Base-by-base conservation (phyloP, 2,329 filamentous ascomycete species). In the Lachnellula arida region DNA sequence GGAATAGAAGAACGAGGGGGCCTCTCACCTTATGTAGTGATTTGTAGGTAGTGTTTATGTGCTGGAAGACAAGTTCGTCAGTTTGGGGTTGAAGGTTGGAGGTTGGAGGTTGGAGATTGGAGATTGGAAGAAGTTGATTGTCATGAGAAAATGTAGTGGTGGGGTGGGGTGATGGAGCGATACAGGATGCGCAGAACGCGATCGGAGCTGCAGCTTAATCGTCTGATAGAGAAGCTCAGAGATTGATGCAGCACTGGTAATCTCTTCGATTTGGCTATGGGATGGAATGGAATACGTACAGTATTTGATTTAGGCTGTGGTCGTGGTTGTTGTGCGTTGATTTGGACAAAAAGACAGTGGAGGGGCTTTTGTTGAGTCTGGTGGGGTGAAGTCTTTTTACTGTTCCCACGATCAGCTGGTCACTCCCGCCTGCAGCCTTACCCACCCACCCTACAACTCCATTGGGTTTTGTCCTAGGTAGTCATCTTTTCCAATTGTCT, bases 111-210 rank as follows among this genome's bases (percentile, higher is more conserved):
- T 51, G 35, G 48, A 35, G 50, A 44, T 28, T 55, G 46, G 46
- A 59, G 55, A 56, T 9, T 32, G 28, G 25, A 32, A 32, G 28
- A 32, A 32, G 11, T 32, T 32, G 28, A 32, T 32, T 32, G 3
- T 32, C 28, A 32, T 32, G 28, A 64, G 61, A 60, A 62, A 63
- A 60, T 49, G 58, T 49, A 40, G 57, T 56, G 58, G 64, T 63
- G 61, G 59, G 56, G 59, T 65, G 42, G n/a, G 56, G 59, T 65
- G 42, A 6, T 32, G 28, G 57, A 57, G 54, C 49, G 51, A 59
- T 55, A 59, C 22, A 23, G 22, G 22, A 23, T 57, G 56, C 52
- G 39, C 32, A 43, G 43, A 55, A 61, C 51, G 57, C 58, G 40
- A 54, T 51, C 55, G 51, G 56, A 59, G 60, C 34, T 61, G 51